These are phyloP conservation scores for Dryadomyces quercivorus DNA, from an alignment of 2,329 filamentous ascomycete genomes.

Conservation along the genomic window DNA sequence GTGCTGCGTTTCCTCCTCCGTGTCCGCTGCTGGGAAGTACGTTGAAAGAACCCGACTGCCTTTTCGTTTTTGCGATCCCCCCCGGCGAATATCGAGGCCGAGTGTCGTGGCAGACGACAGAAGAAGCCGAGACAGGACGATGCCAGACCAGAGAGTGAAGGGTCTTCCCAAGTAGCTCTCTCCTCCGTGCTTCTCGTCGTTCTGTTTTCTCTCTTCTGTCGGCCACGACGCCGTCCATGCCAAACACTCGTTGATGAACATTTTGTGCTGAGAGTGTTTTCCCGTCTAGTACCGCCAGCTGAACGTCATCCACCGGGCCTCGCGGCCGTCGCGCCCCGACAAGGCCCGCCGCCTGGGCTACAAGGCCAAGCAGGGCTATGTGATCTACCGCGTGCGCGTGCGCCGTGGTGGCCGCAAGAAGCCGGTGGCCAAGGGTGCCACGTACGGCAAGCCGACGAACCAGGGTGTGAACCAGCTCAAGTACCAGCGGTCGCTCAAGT, in stretches of 20 bases:
- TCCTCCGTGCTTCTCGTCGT: too few species aligned
- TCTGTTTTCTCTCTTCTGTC: conserved; percentile 3
- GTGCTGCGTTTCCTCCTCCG: conserved; percentile 99
- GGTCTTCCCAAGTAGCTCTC: too few species aligned
- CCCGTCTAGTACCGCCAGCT: conserved; percentile 70
- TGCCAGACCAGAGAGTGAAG: too few species aligned
- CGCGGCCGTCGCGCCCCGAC: conserved; percentile 94
- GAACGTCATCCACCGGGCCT: conserved; percentile 99
- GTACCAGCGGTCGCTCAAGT: conserved; percentile 98
- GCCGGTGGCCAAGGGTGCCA: conserved; percentile 94
- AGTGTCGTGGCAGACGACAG: conserved; percentile 1
- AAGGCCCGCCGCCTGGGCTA: conserved; percentile 99
- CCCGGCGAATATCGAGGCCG: neutral
- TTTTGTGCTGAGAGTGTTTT: conserved; percentile 9
- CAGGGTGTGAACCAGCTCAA: conserved; percentile 99
- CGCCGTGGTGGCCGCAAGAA: conserved; percentile 98
- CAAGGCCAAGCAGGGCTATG: conserved; percentile 99
- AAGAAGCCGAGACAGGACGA: too few species aligned
- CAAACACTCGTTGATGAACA: conserved; percentile 99
- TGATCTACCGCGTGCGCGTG: conserved; percentile 98
- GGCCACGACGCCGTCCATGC: conserved; percentile 31
- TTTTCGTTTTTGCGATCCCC: conserved; percentile 7
- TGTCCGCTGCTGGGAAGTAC: conserved; percentile 99
- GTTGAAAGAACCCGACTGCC: conserved; percentile 33
- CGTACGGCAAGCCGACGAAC: conserved; percentile 99